Evolutionary conservation across 176 grass and related monocot genomes (phyloP).

Genomic region (Carex pumila): DNA sequence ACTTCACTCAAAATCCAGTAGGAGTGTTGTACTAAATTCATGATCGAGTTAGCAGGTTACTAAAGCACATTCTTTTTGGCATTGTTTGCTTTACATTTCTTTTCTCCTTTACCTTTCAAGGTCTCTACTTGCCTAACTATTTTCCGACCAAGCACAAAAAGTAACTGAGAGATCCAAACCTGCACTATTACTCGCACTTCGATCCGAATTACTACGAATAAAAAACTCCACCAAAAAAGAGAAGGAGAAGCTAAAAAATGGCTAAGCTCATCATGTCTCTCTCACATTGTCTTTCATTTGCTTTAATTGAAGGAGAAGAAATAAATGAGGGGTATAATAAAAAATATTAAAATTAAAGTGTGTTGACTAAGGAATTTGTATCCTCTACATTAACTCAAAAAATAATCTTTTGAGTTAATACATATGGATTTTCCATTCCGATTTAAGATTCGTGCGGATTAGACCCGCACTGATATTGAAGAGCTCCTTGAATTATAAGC

Average conservation of each 20-base stretch:
- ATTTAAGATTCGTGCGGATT: too few relatives aligned
- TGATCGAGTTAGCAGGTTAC: neutral
- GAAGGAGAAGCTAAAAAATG: conserved; percentile 20
- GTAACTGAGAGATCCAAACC: neutral
- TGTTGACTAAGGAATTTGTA: too few relatives aligned
- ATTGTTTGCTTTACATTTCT: conserved; percentile 1
- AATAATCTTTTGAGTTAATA: too few relatives aligned
- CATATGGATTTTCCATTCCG: too few relatives aligned
- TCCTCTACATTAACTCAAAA: too few relatives aligned
- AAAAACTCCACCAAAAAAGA: neutral
- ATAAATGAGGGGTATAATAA: too few relatives aligned
- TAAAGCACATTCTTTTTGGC: neutral
- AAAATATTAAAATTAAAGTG: too few relatives aligned
- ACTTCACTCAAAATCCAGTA: too few relatives aligned
- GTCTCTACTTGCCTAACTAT: neutral
- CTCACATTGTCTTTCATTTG: too few relatives aligned
- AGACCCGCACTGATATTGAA: too few relatives aligned
- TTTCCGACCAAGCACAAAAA: neutral
- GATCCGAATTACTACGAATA: neutral
- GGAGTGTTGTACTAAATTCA: neutral
- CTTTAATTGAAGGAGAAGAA: too few relatives aligned
- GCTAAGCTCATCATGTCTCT: neutral
- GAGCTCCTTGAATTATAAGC: too few relatives aligned
- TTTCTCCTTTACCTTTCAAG: neutral
- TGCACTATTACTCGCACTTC: neutral